Percentiles rank a stretch among this genome's conserved stretches.
These are phyloP conservation scores for Biancaea sappan DNA, from an alignment of 306 rosid genomes.

Conservation along the genomic window DNA sequence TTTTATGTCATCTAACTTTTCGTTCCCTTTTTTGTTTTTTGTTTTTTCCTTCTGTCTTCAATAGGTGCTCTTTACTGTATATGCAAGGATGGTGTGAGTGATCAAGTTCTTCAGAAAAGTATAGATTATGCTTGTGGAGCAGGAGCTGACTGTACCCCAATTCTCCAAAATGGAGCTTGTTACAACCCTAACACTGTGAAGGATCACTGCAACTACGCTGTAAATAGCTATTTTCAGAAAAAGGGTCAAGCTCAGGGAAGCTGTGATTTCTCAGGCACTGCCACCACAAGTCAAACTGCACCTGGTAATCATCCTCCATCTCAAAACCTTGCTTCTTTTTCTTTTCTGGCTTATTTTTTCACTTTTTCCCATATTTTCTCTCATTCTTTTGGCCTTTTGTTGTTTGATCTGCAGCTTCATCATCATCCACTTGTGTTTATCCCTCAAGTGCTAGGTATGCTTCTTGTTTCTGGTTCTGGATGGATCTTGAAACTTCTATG, in stretches of 20 bases:
- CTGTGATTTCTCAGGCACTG: constrained; percentile 84
- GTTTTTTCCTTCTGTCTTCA: neutral
- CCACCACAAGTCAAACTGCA: constrained; percentile 47
- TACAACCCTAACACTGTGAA: constrained; percentile 80
- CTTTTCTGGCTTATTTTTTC: no score
- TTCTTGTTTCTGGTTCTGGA: constrained; percentile 9
- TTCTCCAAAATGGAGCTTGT: constrained; percentile 72
- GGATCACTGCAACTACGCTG: constrained; percentile 90
- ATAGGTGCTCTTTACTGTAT: constrained; percentile 78
- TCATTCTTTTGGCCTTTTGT: neutral
- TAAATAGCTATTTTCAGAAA: constrained; percentile 84
- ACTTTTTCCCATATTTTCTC: constrained; percentile 25
- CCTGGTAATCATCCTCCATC: constrained; percentile 52
- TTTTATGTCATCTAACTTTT: constrained; percentile 36
- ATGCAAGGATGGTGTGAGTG: constrained; percentile 78
- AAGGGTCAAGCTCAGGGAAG: constrained; percentile 65
- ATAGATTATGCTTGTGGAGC: constrained; percentile 97
- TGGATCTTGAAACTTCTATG: neutral
- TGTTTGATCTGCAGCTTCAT: constrained; percentile 57
- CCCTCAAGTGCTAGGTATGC: constrained; percentile 79
- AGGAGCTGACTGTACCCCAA: constrained; percentile 85
- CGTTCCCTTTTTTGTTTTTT: neutral
- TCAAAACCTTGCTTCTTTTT: no score
- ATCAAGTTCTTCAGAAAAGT: constrained; percentile 71
- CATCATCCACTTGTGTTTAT: constrained; percentile 66